phyloP scores from a whole-genome alignment of 2,329 filamentous ascomycete genomes.

The Amylocarpus encephaloides region DNA sequence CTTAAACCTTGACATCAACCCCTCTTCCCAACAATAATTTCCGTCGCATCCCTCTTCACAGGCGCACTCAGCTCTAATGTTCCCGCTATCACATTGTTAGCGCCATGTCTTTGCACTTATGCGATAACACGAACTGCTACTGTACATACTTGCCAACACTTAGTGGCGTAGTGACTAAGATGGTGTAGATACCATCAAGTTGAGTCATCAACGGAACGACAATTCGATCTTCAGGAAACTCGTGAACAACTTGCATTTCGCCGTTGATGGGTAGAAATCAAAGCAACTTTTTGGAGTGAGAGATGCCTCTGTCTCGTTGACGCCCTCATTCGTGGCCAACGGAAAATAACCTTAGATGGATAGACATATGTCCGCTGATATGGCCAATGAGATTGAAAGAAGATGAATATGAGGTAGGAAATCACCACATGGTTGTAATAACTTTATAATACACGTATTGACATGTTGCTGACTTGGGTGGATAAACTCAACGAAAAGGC shows the following conservation, averaged over 20 bases:
- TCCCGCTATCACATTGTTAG: background rate
- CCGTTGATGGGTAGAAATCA: slow-evolving; percentile 6
- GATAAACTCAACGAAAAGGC: too few species aligned
- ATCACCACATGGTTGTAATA: background rate
- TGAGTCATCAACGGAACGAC: slow-evolving; percentile 2
- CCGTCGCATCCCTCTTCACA: background rate
- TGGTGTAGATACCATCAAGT: slow-evolving; percentile 7
- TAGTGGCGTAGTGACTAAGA: slow-evolving; percentile 6
- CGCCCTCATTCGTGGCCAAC: too few species aligned
- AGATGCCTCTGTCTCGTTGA: background rate
- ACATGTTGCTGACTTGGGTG: too few species aligned
- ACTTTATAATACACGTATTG: too few species aligned
- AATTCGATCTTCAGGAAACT: slow-evolving; percentile 8
- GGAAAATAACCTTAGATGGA: too few species aligned
- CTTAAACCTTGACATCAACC: background rate
- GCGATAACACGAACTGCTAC: background rate
- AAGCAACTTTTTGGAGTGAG: background rate
- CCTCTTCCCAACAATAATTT: background rate
- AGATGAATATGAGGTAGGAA: background rate
- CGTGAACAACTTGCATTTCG: slow-evolving; percentile 1
- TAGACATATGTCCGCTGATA: too few species aligned
- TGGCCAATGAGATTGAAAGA: too few species aligned
- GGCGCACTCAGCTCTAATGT: background rate
- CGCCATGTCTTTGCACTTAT: background rate
- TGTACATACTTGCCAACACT: slow-evolving; percentile 11